A percentile compares a stretch with the other conserved stretches of the same genome.
Conservation (phyloP, 495 filamentous ascomycete species). For the Alectoria sarmentosa region DNA sequence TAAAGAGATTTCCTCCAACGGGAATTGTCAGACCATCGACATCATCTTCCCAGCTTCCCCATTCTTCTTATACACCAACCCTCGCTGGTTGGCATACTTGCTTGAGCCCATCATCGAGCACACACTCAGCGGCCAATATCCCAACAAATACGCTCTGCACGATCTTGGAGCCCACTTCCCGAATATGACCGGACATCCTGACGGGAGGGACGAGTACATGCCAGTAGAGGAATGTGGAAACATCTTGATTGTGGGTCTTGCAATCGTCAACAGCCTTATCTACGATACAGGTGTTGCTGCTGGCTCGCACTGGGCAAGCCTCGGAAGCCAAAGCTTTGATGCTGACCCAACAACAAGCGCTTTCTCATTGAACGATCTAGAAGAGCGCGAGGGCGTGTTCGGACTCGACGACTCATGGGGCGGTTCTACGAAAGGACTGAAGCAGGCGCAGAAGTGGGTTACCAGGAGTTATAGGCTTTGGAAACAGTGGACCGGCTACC, state of each 20-base stretch:
- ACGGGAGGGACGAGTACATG: slow-evolving; percentile 92
- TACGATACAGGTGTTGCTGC: slow-evolving; percentile 56
- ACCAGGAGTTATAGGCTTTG: slow-evolving; percentile 66
- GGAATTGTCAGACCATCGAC: slow-evolving; percentile 93
- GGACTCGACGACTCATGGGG: slow-evolving; percentile 49
- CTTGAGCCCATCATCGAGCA: slow-evolving; percentile 89
- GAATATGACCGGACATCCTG: slow-evolving; percentile 83
- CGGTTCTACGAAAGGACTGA: slow-evolving; percentile 39
- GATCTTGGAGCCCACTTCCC: slow-evolving; percentile 86
- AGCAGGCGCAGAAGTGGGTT: slow-evolving; percentile 52
- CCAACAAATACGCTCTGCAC: slow-evolving; percentile 86
- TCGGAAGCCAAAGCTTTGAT: slow-evolving; percentile 26
- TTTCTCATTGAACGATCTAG: slow-evolving; percentile 41
- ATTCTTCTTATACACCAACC: slow-evolving; percentile 93
- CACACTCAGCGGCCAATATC: slow-evolving; percentile 86
- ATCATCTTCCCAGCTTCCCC: slow-evolving; percentile 95
- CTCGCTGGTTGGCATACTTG: slow-evolving; percentile 82
- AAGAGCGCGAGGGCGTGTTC: slow-evolving; percentile 38
- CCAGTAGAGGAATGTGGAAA: slow-evolving; percentile 95
- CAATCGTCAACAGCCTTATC: slow-evolving; percentile 70
- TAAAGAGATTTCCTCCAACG: slow-evolving; percentile 93
- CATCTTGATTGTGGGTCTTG: slow-evolving; percentile 91
- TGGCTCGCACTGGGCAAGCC: slow-evolving; percentile 43
- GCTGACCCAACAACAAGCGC: slow-evolving; percentile 23
- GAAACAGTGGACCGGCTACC: slow-evolving; percentile 90